Evolutionary conservation across 805 yeast genomes (phyloP).

Genomic region (Vanderwaltozyma yarrowii): DNA sequence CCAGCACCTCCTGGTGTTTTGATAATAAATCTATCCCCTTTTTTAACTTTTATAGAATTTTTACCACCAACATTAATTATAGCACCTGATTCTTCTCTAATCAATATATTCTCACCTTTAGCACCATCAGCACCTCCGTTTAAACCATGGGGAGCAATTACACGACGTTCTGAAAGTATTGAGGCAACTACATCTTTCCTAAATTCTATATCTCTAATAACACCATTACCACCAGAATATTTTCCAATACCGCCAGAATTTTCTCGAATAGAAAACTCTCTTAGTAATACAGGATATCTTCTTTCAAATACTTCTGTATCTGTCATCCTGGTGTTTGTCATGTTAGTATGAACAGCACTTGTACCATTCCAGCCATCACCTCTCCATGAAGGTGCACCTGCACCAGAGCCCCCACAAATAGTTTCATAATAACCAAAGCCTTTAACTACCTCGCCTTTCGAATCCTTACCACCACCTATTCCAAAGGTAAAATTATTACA

Average conservation of each 20-base stretch:
- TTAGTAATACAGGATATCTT: conserved; percentile 73
- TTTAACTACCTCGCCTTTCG: conserved; percentile 35
- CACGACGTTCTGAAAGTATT: conserved; percentile 77
- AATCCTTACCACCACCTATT: conserved; percentile 53
- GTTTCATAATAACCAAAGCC: conserved; percentile 92
- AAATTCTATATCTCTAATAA: conserved; percentile 75
- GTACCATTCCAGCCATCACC: conserved; percentile 80
- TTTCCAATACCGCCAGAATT: conserved; percentile 77
- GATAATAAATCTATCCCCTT: conserved; percentile 60
- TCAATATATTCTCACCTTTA: conserved; percentile 59
- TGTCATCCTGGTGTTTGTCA: conserved; percentile 89
- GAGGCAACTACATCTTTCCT: conserved; percentile 62
- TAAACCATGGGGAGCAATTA: conserved; percentile 77
- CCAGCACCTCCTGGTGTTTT: conserved; percentile 87
- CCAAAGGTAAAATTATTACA: conserved; percentile 94
- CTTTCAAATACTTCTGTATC: conserved; percentile 85
- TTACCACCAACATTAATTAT: conserved; percentile 57
- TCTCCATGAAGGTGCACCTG: conserved; percentile 38
- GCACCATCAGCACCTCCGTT: conserved; percentile 71
- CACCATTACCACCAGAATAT: conserved; percentile 77
- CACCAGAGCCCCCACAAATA: conserved; percentile 94
- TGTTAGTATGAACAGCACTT: conserved; percentile 85
- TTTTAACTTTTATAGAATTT: conserved; percentile 43
- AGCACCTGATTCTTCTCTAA: conserved; percentile 27
- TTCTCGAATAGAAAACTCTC: conserved; percentile 56